These are phyloP conservation scores for Sarocladium oryzae DNA, from an alignment of 2,329 filamentous ascomycete species.

Conservation along the genomic window DNA sequence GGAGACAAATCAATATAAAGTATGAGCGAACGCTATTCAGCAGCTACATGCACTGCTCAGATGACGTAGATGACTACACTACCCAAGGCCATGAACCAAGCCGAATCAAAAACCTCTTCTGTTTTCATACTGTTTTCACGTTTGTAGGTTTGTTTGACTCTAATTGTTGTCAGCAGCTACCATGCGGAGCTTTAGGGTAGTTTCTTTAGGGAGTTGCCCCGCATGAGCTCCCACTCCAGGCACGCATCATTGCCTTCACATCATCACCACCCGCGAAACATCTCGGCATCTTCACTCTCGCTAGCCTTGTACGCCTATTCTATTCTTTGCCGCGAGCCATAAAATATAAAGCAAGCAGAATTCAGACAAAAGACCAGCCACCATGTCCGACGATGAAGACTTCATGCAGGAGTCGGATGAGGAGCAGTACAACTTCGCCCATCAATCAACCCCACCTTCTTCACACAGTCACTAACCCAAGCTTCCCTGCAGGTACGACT, in stretches of 20 bases:
- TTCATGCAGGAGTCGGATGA: constrained; percentile 44
- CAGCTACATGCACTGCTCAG: too few species aligned
- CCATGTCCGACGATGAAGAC: constrained; percentile 46
- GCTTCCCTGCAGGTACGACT: constrained; percentile 62
- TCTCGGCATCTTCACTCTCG: not conserved
- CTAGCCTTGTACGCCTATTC: too few species aligned
- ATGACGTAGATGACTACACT: too few species aligned
- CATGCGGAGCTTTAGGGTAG: not conserved
- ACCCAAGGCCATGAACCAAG: too few species aligned
- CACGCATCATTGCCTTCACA: not conserved
- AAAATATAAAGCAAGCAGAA: too few species aligned
- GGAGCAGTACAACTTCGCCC: constrained; percentile 29
- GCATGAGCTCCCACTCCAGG: not conserved
- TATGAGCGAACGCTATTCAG: too few species aligned
- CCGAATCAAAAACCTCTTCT: too few species aligned
- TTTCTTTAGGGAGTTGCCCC: not conserved
- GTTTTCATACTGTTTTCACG: too few species aligned
- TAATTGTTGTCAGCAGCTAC: not conserved
- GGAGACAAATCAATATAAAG: too few species aligned
- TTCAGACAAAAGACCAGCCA: too few species aligned
- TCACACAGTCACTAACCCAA: not conserved
- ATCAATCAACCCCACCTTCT: not conserved
- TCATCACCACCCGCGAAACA: not conserved
- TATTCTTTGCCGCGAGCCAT: too few species aligned
- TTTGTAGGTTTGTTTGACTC: too few species aligned